Conservation (phyloP, 192 early-diverging fungal species). For the Mortierella hygrophila region DNA sequence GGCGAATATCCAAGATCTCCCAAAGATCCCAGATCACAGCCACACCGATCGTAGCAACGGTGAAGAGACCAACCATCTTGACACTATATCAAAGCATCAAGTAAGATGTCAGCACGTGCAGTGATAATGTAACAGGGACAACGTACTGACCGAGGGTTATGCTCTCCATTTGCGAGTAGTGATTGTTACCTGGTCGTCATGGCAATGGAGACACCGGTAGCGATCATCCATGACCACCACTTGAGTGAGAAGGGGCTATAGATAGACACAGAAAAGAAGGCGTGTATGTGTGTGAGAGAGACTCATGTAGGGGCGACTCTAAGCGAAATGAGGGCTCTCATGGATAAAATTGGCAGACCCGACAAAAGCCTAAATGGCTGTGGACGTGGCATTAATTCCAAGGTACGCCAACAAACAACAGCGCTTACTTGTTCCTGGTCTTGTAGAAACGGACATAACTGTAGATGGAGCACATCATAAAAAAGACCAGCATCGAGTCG, state of each 20-base stretch:
- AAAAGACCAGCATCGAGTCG: slow-evolving; percentile 94
- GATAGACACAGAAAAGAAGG: slow-evolving; percentile 17
- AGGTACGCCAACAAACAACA: not conserved
- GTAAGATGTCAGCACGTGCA: not conserved
- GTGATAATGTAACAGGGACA: not conserved
- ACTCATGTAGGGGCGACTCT: not conserved
- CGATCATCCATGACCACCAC: slow-evolving; percentile 92
- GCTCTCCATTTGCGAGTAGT: not conserved
- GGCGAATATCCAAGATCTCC: slow-evolving; percentile 88
- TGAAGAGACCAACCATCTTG: slow-evolving; percentile 97
- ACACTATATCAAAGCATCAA: slow-evolving; percentile 62
- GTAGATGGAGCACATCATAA: slow-evolving; percentile 87
- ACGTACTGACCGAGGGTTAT: not conserved
- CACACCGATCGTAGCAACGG: slow-evolving; percentile 85
- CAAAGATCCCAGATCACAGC: slow-evolving; percentile 92
- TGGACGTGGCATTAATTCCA: not conserved
- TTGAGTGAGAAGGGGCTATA: slow-evolving; percentile 75
- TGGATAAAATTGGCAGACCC: not conserved
- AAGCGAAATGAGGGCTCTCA: slow-evolving; percentile 22
- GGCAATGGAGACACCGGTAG: slow-evolving; percentile 87
- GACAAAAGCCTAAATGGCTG: not conserved
- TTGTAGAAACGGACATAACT: slow-evolving; percentile 92
- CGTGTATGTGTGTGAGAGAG: slow-evolving; percentile 21
- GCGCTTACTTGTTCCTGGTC: slow-evolving; percentile 59
- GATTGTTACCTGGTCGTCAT: slow-evolving; percentile 63